phyloP scores from a whole-genome alignment of 176 grass and related monocot species.

The Urochloa ruziziensis region DNA sequence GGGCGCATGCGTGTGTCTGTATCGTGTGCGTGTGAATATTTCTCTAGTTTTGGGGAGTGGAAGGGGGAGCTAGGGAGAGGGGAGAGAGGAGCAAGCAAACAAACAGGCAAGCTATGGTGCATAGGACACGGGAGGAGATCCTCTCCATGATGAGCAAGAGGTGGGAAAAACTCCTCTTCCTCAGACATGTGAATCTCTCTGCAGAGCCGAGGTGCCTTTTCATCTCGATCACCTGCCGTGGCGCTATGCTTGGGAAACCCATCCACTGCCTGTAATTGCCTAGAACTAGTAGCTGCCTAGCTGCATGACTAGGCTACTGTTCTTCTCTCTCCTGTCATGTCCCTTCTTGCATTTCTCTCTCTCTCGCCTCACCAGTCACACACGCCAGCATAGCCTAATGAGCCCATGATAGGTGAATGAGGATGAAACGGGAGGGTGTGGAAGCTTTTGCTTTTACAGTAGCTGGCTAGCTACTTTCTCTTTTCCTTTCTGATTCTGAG shows the following conservation, averaged over 20 bases:
- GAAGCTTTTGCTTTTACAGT: background rate
- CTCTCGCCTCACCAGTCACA: background rate
- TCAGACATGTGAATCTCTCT: conserved; percentile 44
- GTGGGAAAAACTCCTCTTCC: background rate
- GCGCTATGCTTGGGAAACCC: background rate
- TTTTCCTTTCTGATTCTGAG: background rate
- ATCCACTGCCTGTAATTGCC: background rate
- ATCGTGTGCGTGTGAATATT: conserved; percentile 16
- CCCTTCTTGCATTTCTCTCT: background rate
- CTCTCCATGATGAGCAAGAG: conserved; percentile 6
- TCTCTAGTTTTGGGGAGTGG: background rate
- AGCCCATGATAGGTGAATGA: conserved; percentile 21
- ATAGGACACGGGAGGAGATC: conserved; percentile 32
- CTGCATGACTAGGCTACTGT: background rate
- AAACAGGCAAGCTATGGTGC: conserved; percentile 3
- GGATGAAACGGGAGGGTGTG: conserved; percentile 15
- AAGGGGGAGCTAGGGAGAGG: background rate
- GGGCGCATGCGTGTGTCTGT: conserved; percentile 12
- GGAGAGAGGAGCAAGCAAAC: background rate
- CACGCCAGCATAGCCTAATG: background rate
- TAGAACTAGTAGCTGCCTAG: background rate
- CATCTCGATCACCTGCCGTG: conserved; percentile 15
- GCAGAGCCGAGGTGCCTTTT: conserved; percentile 25
- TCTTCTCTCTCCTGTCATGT: conserved; percentile 25
- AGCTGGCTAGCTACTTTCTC: background rate